These are phyloP conservation scores for Cymbopogon flexuosus DNA, from an alignment of 202 grass and related monocot species.

Conservation along the genomic window DNA sequence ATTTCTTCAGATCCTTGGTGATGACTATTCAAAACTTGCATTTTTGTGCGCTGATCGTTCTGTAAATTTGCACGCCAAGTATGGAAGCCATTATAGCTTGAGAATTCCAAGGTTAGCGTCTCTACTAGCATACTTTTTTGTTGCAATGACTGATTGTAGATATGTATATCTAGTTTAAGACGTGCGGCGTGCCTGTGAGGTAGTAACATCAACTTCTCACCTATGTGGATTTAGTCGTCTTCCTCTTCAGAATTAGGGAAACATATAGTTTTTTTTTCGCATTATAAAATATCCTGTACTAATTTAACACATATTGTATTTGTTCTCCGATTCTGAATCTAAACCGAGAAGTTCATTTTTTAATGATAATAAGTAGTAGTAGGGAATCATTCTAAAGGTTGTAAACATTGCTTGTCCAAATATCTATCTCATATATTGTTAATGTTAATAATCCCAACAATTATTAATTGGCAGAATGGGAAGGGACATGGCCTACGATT, in stretches of 20 bases:
- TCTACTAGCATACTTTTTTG: neutral
- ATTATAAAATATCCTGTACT: neutral
- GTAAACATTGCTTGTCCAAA: neutral
- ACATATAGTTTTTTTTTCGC: neutral
- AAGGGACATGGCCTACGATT: constrained; percentile 90
- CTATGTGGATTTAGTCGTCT: neutral
- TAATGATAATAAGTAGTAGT: neutral
- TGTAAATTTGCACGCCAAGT: constrained; percentile 86
- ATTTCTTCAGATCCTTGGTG: constrained; percentile 59
- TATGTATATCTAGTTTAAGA: constrained; percentile 14
- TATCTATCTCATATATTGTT: neutral
- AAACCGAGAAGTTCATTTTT: constrained; percentile 3
- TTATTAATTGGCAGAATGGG: constrained; percentile 67
- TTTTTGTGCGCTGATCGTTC: constrained; percentile 94
- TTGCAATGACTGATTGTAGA: neutral
- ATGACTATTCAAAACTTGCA: constrained; percentile 85
- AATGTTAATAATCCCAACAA: neutral
- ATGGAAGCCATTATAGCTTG: constrained; percentile 87
- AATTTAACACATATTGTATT: neutral
- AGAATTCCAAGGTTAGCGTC: constrained; percentile 84
- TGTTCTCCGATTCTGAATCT: constrained; percentile 6
- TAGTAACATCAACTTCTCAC: neutral
- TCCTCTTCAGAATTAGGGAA: neutral
- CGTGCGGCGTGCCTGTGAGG: neutral
- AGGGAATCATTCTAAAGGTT: neutral